Evolutionary conservation across 1,284 basidiomycete species (phyloP).

Genomic region (Salmacisia buchloeana): DNA sequence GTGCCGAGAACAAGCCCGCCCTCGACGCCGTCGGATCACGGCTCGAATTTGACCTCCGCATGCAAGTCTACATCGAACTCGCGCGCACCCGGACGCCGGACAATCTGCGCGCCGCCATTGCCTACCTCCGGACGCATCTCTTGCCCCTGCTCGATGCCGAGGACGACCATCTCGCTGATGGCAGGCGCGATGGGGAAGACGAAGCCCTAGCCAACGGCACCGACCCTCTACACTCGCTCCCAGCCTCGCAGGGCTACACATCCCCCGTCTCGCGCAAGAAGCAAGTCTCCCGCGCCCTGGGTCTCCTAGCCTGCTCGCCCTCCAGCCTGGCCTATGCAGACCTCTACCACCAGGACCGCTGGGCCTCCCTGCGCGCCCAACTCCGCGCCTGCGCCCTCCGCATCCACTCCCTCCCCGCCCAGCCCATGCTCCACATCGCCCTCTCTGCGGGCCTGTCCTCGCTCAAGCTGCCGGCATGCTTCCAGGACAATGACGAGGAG

Average conservation of each 20-base stretch:
- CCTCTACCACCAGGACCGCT: slow-evolving; percentile 28
- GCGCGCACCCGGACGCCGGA: slow-evolving; percentile 16
- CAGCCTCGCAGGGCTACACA: not conserved
- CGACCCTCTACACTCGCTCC: not conserved
- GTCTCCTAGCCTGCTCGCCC: slow-evolving; percentile 34
- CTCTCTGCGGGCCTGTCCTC: slow-evolving; percentile 37
- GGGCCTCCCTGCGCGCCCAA: slow-evolving; percentile 21
- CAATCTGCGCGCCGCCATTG: slow-evolving; percentile 66
- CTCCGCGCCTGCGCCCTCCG: slow-evolving; percentile 32
- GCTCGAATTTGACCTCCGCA: slow-evolving; percentile 86
- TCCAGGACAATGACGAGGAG: not conserved
- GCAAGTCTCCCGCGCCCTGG: slow-evolving; percentile 26
- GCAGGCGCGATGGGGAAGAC: slow-evolving; percentile 59
- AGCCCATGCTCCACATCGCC: slow-evolving; percentile 41
- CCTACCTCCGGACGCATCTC: slow-evolving; percentile 76
- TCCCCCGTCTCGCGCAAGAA: too few relatives aligned
- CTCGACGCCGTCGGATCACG: slow-evolving; percentile 89
- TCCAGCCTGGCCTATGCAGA: slow-evolving; percentile 27
- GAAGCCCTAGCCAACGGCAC: slow-evolving; percentile 58
- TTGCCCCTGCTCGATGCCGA: slow-evolving; percentile 57
- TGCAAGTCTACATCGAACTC: slow-evolving; percentile 96
- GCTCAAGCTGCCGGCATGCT: slow-evolving; percentile 39
- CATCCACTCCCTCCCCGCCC: slow-evolving; percentile 34
- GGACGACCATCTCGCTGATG: not conserved
- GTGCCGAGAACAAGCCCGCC: slow-evolving; percentile 86